Evolutionary conservation across 352 stramenopile species (phyloP).

Genomic region (Pythium chondricola): DNA sequence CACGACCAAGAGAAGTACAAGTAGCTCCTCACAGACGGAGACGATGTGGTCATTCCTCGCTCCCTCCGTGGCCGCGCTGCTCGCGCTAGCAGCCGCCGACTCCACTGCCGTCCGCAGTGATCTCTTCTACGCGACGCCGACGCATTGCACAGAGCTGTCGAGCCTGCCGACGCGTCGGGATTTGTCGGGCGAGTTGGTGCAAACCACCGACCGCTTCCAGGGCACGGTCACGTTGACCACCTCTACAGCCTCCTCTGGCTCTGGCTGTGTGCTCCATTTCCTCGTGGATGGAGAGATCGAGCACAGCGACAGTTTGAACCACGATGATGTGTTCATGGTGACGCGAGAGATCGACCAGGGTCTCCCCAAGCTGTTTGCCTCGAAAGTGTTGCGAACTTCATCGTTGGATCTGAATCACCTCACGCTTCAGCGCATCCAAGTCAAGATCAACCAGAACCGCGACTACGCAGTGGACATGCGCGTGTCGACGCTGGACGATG

Average conservation of each 20-base stretch:
- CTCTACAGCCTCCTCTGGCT: neutral
- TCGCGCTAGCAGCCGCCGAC: too few relatives aligned
- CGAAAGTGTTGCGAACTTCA: conserved; percentile 5
- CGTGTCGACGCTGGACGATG: neutral
- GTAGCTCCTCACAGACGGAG: too few relatives aligned
- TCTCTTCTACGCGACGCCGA: conserved; percentile 21
- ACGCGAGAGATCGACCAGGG: conserved; percentile 9
- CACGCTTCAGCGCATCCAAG: conserved; percentile 14
- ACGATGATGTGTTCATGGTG: conserved; percentile 16
- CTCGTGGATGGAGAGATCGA: conserved; percentile 1
- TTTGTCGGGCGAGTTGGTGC: conserved; percentile 13
- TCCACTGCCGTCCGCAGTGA: conserved; percentile 10
- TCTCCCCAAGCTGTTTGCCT: conserved; percentile 10
- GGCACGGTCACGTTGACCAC: conserved; percentile 14
- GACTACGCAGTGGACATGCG: conserved; percentile 16
- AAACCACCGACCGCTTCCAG: conserved; percentile 2
- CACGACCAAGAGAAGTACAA: too few relatives aligned
- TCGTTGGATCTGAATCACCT: conserved; percentile 10
- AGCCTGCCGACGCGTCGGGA: conserved; percentile 5
- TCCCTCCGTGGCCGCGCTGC: too few relatives aligned
- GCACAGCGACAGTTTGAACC: neutral
- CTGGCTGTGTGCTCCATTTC: conserved; percentile 17
- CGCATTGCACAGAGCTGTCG: conserved; percentile 5
- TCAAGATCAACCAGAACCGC: conserved; percentile 17
- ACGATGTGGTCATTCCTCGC: too few relatives aligned